A percentile compares a stretch with the other conserved stretches of the same genome.
Conservation (phyloP, 257 asterid genomes). For the Dorcoceras hygrometricum region DNA sequence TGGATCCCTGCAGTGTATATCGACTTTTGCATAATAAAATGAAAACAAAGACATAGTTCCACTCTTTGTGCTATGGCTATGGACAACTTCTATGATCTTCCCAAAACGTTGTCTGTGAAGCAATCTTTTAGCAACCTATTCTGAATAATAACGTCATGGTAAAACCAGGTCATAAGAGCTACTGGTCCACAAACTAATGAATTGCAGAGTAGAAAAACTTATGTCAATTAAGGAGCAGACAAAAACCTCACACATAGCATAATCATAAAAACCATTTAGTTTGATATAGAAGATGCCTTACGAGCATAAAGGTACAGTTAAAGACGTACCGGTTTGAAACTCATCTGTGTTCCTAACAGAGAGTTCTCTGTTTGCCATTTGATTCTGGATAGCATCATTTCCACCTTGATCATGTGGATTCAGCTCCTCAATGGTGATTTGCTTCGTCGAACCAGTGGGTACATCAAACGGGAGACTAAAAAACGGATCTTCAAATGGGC, state of each 20-base stretch:
- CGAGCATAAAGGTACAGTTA: neutral
- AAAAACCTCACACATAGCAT: neutral
- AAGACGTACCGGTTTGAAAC: slow-evolving; percentile 34
- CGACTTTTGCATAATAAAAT: slow-evolving; percentile 14
- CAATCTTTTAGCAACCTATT: neutral
- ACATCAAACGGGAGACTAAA: slow-evolving; percentile 30
- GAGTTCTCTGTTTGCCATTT: slow-evolving; percentile 42
- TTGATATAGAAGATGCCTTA: neutral
- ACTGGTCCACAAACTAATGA: neutral
- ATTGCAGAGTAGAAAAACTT: neutral
- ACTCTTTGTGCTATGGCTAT: neutral
- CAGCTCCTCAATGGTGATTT: slow-evolving; percentile 64
- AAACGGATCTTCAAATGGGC: slow-evolving; percentile 47
- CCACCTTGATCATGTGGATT: slow-evolving; percentile 46
- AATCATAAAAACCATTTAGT: neutral
- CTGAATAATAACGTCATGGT: neutral
- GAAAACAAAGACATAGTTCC: neutral
- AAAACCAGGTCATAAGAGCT: neutral
- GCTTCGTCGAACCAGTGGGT: slow-evolving; percentile 36
- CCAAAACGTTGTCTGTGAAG: neutral
- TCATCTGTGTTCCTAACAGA: slow-evolving; percentile 31
- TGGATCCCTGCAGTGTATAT: slow-evolving; percentile 39
- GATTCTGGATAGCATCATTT: slow-evolving; percentile 25
- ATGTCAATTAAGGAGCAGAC: neutral
- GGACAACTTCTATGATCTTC: neutral